Base-by-base conservation (phyloP, 176 grass and related monocot genomes). In the Avena sativa region DNA sequence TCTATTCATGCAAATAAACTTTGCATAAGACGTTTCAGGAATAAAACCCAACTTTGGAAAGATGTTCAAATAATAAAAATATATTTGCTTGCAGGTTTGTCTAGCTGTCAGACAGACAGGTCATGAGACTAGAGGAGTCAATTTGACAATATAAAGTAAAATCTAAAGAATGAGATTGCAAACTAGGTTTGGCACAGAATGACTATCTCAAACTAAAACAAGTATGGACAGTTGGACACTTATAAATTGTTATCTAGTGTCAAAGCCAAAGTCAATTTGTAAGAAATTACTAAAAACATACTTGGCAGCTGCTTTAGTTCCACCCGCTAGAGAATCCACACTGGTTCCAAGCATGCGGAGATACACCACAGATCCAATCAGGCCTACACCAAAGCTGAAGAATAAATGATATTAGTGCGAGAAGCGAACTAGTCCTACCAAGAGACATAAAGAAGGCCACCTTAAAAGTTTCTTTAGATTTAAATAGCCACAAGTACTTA, bases 341-440 rank as follows among this genome's bases (percentile, higher is more conserved):
- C 88, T 96, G 73, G 88, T 96, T 83, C 92, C 94, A 84, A 99
- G 94, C 97, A 99, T 93, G 15, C 97, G 92, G 25, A 99, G 90
- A 78, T 99, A 99, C 56, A 89, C 53, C 77, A 99, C 75, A 78
- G 97, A 99, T 90, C 97, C 97, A 93, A 92, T 82, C 71, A 99
- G 58, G 32, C 97, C 97, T 87, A 62, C 92, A 87, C 90, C 87
- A 83, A 96, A 96, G 83, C 97, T 99, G 90, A 87, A 88, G 23
- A 84, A 57, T 82, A 88, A 84, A 30, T 62, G 15, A 34, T 69
- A 67, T 89, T 72, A 89, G 70, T 64, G 71, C 2, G 25, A 88
- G 20, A 79, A 68, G n/a, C 52, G 65, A 71, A 62, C 28, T 30
- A 40, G 19, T 81, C 53, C 56, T 23, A 81, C 7, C 43, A 74